phyloP scores from a whole-genome alignment of 331 rosid genomes.

The Prunus yedoensis region DNA sequence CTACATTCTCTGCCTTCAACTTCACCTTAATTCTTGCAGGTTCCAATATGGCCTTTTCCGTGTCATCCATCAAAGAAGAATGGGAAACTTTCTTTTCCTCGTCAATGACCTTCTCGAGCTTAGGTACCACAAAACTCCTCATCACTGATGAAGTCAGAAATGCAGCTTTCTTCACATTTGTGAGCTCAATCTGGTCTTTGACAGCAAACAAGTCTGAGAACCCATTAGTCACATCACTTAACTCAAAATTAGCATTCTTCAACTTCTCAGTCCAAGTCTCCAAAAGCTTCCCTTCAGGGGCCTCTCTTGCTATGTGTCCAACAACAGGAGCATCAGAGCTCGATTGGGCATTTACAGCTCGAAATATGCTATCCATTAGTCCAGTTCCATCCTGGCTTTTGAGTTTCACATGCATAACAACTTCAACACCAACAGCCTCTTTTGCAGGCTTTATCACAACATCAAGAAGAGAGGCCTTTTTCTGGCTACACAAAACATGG shows the following conservation, averaged over 20 bases:
- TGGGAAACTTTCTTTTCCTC: slow-evolving; percentile 70
- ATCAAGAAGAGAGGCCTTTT: slow-evolving; percentile 72
- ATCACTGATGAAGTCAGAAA: slow-evolving; percentile 62
- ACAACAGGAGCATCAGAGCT: slow-evolving; percentile 40
- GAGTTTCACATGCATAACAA: slow-evolving; percentile 46
- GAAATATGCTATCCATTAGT: slow-evolving; percentile 33
- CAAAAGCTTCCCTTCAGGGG: slow-evolving; percentile 75
- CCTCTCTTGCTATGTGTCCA: slow-evolving; percentile 67
- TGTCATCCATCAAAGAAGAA: slow-evolving; percentile 74
- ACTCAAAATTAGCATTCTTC: slow-evolving; percentile 35
- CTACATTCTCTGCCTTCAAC: slow-evolving; percentile 71
- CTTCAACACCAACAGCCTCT: slow-evolving; percentile 37
- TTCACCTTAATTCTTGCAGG: slow-evolving; percentile 61
- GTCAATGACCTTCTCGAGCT: slow-evolving; percentile 72
- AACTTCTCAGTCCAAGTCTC: slow-evolving; percentile 64
- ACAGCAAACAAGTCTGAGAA: slow-evolving; percentile 53
- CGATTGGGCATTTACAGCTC: slow-evolving; percentile 41
- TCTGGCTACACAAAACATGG: slow-evolving; percentile 75
- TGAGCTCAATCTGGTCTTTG: slow-evolving; percentile 52
- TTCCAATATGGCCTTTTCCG: slow-evolving; percentile 65
- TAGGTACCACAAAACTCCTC: slow-evolving; percentile 66
- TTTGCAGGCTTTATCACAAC: slow-evolving; percentile 57
- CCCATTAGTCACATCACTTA: slow-evolving; percentile 61
- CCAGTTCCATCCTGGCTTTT: slow-evolving; percentile 47
- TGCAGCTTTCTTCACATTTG: slow-evolving; percentile 61